These are phyloP conservation scores for Tillandsia fasciculata DNA, from an alignment of 176 grass and related monocot genomes.

Conservation along the genomic window DNA sequence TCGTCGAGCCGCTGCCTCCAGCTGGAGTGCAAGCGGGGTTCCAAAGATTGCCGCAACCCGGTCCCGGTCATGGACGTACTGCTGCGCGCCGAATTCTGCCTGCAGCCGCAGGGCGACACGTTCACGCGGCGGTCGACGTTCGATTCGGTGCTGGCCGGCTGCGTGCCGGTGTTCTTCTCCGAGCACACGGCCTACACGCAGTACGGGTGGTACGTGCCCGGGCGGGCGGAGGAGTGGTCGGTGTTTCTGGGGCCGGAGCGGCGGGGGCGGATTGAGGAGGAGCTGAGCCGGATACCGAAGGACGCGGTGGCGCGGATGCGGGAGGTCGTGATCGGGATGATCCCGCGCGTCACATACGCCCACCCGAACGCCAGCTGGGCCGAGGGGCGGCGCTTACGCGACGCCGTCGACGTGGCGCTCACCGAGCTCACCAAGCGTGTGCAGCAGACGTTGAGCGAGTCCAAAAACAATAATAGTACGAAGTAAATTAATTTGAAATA, in stretches of 20 bases:
- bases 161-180: constrained; percentile 80
- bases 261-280: constrained; percentile 50
- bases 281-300: constrained; percentile 32
- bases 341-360: constrained; percentile 53
- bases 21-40: constrained; percentile 33
- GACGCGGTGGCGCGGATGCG: constrained; percentile 44
- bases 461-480: too few relatives aligned
- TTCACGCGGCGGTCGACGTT: constrained; percentile 59
- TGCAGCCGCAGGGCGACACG: constrained; percentile 60
- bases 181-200: constrained; percentile 38
- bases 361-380: constrained; percentile 32
- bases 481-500: too few relatives aligned
- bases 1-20: constrained; percentile 36
- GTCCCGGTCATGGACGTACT: constrained; percentile 53
- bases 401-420: constrained; percentile 56
- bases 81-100: constrained; percentile 51
- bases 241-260: constrained; percentile 45
- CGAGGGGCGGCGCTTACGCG: constrained; percentile 43
- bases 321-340: constrained; percentile 52
- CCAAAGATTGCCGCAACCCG: constrained; percentile 28
- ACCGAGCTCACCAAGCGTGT: constrained; percentile 45
- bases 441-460: neutral
- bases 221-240: constrained; percentile 36
- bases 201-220: constrained; percentile 68
- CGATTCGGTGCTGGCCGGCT: constrained; percentile 67